Evolutionary conservation across 2,329 filamentous ascomycete genomes (phyloP), one percentile per base, ranked within the genome.

Genomic region (Epichloe coenophiala): DNA sequence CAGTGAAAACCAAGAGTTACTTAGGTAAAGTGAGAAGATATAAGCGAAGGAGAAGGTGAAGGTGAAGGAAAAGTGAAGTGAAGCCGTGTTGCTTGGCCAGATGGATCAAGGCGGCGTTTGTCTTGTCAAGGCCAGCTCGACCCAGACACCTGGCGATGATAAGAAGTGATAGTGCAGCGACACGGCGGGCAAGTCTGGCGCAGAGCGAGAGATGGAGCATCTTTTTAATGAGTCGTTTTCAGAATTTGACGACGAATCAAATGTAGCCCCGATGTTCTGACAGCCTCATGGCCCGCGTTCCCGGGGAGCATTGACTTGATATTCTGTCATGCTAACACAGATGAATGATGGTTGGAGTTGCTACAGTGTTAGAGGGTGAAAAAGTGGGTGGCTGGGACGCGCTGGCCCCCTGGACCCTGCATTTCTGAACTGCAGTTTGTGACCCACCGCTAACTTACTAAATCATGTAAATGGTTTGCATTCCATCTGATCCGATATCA

Each of bases 101-200:
- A 40, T 19, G n/a, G 21, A 21, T 9, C 37, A 47, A 36, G 44
- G 44, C 33, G 17, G 17, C n/a, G 31, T 21, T 15, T 27, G n/a
- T 19, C 21, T 21, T 43, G 19, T 15, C 23, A 21, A 17, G 42
- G 45, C 40, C 45, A 55, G 55, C 61, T 59, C 61, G 52, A 47
- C 47, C 41, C 52, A 56, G 60, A 61, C 61, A 60, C 61, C 50
- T 44, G 53, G 23, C 35, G 19, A 39, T 51, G 59, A 62, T 61
- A 63, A 59, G 15, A 51, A 44, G 12, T 56, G 61, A 55, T 63
- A 64, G 54, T 23, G 51, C 43, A 21, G 13, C 1, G 13, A 15
- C 11, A 8, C 4, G 3, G 40, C 21, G 36, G 5, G 9, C 9
- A 13, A 0, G 48, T 8, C 12, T n/a, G 37, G 7, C 27, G 13